Evolutionary conservation across 2,329 filamentous ascomycete species (phyloP).

Genomic region (Xylariomycetidae sp.): DNA sequence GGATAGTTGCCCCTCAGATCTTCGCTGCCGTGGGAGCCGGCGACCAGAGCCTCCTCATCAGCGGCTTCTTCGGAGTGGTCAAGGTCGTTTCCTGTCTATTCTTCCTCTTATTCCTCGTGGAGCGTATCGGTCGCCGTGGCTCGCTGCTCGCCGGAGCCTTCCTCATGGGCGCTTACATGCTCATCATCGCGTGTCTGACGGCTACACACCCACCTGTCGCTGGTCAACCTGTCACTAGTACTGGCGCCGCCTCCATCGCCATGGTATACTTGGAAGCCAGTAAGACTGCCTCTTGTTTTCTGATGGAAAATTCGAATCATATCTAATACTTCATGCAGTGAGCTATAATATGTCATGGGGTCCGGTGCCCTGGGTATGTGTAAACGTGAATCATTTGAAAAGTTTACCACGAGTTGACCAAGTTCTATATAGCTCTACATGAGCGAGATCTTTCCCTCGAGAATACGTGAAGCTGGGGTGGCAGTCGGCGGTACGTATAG

Average conservation of each 20-base stretch:
- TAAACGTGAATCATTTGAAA: too few species aligned
- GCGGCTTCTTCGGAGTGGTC: constrained; percentile 48
- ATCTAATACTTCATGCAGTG: constrained; percentile 37
- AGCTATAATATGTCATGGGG: constrained; percentile 50
- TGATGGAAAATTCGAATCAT: too few species aligned
- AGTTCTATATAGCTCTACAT: constrained; percentile 35
- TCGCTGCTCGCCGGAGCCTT: constrained; percentile 44
- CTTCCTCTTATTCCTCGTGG: constrained; percentile 44
- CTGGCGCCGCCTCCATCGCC: constrained; percentile 42
- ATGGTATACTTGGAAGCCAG: constrained; percentile 47
- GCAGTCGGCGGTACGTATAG: constrained; percentile 23
- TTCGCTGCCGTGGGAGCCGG: constrained; percentile 46
- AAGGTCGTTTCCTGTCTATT: constrained; percentile 43
- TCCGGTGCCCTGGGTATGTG: constrained; percentile 43
- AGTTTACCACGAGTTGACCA: too few species aligned
- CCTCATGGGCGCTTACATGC: constrained; percentile 48
- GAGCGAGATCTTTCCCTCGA: constrained; percentile 44
- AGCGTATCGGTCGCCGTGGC: constrained; percentile 42
- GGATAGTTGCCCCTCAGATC: constrained; percentile 42
- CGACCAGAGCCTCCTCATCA: constrained; percentile 41
- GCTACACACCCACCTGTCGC: constrained; percentile 36
- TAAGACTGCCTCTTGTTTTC: background rate
- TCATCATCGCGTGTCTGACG: constrained; percentile 46
- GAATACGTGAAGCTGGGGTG: constrained; percentile 45
- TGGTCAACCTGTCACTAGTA: constrained; percentile 25